Percentiles rank a stretch among this genome's conserved stretches.
Conservation (phyloP, 2,329 filamentous ascomycete species). For the Pestalotiopsis sp. region DNA sequence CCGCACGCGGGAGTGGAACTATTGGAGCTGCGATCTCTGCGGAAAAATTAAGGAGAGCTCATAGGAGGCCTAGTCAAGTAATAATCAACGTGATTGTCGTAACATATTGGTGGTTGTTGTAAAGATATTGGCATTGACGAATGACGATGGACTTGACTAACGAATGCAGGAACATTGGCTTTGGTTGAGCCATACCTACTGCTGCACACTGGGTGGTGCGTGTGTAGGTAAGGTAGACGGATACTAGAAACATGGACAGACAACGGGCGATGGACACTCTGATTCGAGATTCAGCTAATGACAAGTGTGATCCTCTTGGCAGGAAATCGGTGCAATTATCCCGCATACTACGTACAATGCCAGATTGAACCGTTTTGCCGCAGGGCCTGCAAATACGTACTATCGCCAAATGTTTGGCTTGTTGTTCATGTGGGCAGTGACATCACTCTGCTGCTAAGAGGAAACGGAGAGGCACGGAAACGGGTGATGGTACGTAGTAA, state of each 20-base stretch:
- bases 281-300: too few species aligned
- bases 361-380: too few species aligned
- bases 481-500: background rate
- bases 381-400: background rate
- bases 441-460: background rate
- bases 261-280: too few species aligned
- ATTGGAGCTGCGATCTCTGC: conserved; percentile 61
- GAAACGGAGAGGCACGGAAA: background rate
- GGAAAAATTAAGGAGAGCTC: conserved; percentile 57
- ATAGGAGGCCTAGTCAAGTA: conserved; percentile 22
- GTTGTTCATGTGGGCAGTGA: background rate
- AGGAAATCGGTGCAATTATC: too few species aligned
- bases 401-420: background rate
- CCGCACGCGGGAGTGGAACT: conserved; percentile 53
- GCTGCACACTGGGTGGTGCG: too few species aligned
- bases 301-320: too few species aligned
- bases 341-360: too few species aligned
- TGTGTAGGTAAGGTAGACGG: too few species aligned
- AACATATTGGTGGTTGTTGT: background rate
- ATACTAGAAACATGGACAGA: too few species aligned
- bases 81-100: background rate
- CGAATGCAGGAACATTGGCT: too few species aligned
- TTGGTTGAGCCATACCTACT: too few species aligned
- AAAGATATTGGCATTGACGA: background rate
- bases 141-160: too few species aligned